phyloP scores from a whole-genome alignment of 306 rosid genomes.

The Trifolium dubium region DNA sequence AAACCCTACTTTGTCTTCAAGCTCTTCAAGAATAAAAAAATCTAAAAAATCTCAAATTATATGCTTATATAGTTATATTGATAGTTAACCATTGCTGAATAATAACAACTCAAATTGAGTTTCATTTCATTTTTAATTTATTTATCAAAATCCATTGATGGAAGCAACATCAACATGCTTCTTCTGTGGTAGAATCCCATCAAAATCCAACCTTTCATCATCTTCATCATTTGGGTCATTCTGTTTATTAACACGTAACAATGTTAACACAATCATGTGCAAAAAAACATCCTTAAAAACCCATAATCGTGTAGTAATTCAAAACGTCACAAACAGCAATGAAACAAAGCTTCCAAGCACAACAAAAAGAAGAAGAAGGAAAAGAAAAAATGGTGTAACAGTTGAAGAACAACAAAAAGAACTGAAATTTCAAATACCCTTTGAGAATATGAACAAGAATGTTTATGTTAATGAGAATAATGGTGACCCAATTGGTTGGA shows the following conservation, averaged over 20 bases:
- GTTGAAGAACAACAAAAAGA: not conserved
- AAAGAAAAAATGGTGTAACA: not conserved
- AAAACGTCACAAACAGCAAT: slow-evolving; percentile 32
- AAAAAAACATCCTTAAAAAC: slow-evolving; percentile 30
- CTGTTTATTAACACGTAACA: slow-evolving; percentile 35
- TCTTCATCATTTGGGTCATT: slow-evolving; percentile 37
- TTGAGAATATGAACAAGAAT: not conserved
- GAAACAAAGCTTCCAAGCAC: slow-evolving; percentile 36
- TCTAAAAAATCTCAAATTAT: not conserved
- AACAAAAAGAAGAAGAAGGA: slow-evolving; percentile 34
- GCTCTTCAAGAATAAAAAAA: not conserved
- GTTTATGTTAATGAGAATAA: slow-evolving; percentile 3
- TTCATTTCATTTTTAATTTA: not conserved
- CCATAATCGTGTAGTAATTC: slow-evolving; percentile 36
- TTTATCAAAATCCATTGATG: slow-evolving; percentile 21
- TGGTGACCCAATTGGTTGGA: slow-evolving; percentile 75
- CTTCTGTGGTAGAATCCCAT: slow-evolving; percentile 48
- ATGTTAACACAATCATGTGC: slow-evolving; percentile 26
- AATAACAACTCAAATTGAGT: not conserved
- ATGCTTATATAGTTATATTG: not conserved
- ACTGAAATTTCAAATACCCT: not conserved
- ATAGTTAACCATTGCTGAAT: slow-evolving; percentile 1
- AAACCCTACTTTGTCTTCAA: too few species aligned
- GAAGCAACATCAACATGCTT: slow-evolving; percentile 46
- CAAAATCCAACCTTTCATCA: slow-evolving; percentile 38